Evolutionary conservation across 2,329 filamentous ascomycete genomes (phyloP), one percentile per base, ranked within the genome.

Genomic region (Botrytis aclada): DNA sequence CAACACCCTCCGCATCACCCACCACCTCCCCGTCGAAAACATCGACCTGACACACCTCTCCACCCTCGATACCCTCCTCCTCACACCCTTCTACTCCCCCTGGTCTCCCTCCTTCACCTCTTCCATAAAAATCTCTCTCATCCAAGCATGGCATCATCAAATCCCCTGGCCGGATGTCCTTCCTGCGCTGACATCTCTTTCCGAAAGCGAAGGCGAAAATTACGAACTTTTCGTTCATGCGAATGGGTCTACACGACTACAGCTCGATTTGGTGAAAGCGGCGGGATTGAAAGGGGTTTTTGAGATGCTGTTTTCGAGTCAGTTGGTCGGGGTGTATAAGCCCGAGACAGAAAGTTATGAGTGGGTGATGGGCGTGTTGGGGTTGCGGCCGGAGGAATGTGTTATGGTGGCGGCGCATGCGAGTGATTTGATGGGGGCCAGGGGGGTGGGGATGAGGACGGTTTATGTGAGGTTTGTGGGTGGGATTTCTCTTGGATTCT

Each of bases 131-230:
- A 3, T 12, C 10, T 51, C 22, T 10, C 22, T 51, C 22, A 14
- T 51, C 22, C 45, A 10, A 9, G 22, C 22, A 51, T 51, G 10
- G 22, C 45, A 51, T 1, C 22, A 47, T 51, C 45, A 51, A 51
- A 51, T 6, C 18, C 45, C 22, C 45, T 51, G 22, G 45, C 22
- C 45, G 4, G 45, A 25, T 25, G 45, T 51, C 5, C 45, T 51
- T 51, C 45, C 45, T 22, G 22, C 45, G 4, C 45, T 51, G 22
- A 4, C 1, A 25, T 51, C 22, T 12, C 45, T 51, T 25, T 51
- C 45, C 3, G 22, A 45, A 0, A 7, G 22, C 3, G 10, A 45
- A 0, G 18, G 22, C 3, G 10, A 12, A 25, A 1, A 25, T 0
- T 25, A 51, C 25, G 45, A 51, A 14, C 45, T 51, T 51, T 51